A percentile compares a stretch with the other conserved stretches of the same genome.
Conservation (phyloP, 495 filamentous ascomycete genomes). For the Platismatia glauca region DNA sequence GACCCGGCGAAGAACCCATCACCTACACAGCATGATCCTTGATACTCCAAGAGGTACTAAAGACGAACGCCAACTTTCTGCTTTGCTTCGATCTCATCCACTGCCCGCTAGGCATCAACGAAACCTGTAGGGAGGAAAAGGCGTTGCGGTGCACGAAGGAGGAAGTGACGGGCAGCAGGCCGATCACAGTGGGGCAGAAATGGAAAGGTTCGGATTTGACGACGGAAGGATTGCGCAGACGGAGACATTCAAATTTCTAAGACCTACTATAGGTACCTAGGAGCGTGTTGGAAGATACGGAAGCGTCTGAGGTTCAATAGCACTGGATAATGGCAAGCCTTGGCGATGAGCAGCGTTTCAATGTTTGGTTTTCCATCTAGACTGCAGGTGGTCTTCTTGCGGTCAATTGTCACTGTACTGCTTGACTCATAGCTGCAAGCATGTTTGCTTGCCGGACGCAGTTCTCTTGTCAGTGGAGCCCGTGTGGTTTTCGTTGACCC, state of each 20-base stretch:
- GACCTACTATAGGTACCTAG: not conserved
- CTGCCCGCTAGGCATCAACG: not conserved
- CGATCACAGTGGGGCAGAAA: not conserved
- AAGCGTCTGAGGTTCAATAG: not conserved
- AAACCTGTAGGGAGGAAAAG: not conserved
- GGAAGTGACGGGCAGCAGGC: not conserved
- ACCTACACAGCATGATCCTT: not conserved
- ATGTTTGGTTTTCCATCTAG: not conserved
- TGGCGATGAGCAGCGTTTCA: not conserved
- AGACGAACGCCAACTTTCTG: not conserved
- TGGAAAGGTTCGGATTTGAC: not conserved
- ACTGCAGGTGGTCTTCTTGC: not conserved
- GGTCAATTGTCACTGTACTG: not conserved
- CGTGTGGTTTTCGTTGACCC: not conserved
- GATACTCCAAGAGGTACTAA: not conserved
- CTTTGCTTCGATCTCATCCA: not conserved
- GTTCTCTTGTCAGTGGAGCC: not conserved
- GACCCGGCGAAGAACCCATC: not conserved
- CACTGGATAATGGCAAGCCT: not conserved
- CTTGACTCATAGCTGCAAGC: not conserved
- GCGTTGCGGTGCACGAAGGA: not conserved
- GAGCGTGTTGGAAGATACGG: not conserved
- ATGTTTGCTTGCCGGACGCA: not conserved
- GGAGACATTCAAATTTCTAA: not conserved
- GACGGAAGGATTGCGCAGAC: not conserved